These are phyloP conservation scores for Teunomyces aglyptinius DNA, from an alignment of 805 yeast species.

Conservation along the genomic window DNA sequence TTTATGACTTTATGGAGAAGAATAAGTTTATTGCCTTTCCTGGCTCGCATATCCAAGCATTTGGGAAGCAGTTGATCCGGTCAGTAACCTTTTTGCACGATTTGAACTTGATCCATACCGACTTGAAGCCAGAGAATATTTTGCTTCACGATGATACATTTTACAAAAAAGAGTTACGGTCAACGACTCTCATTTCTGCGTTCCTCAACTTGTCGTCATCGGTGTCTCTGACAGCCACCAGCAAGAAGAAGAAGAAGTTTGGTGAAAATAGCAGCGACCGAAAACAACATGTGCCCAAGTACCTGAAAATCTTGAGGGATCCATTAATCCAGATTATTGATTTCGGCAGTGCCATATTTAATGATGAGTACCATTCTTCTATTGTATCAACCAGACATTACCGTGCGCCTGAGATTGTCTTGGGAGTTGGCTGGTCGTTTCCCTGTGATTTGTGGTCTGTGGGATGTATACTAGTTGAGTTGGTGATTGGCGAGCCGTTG, in stretches of 20 bases:
- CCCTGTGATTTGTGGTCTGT: slow-evolving; percentile 98
- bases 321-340: slow-evolving; percentile 89
- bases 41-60: slow-evolving; percentile 86
- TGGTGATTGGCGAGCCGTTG: slow-evolving; percentile 90
- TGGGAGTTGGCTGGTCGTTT: slow-evolving; percentile 95
- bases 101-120: slow-evolving; percentile 89
- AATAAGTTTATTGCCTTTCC: slow-evolving; percentile 90
- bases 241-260: slow-evolving; percentile 2
- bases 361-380: slow-evolving; percentile 89
- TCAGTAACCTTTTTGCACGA: slow-evolving; percentile 90
- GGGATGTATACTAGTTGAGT: slow-evolving; percentile 89
- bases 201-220: slow-evolving; percentile 23
- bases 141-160: slow-evolving; percentile 58
- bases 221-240: background rate
- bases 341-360: slow-evolving; percentile 94
- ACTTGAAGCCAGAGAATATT: slow-evolving; percentile 94
- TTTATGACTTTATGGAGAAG: slow-evolving; percentile 85
- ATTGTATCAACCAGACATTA: slow-evolving; percentile 95
- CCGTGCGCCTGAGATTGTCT: slow-evolving; percentile 93
- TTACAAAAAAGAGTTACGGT: slow-evolving; percentile 33
- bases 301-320: slow-evolving; percentile 55
- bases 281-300: slow-evolving; percentile 21
- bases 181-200: slow-evolving; percentile 33
- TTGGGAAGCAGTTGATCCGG: slow-evolving; percentile 79
- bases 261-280: slow-evolving; percentile 3